Percentiles rank a stretch among this genome's conserved stretches.
Conservation (phyloP, 2,329 filamentous ascomycete species). For the Monilinia polystroma region DNA sequence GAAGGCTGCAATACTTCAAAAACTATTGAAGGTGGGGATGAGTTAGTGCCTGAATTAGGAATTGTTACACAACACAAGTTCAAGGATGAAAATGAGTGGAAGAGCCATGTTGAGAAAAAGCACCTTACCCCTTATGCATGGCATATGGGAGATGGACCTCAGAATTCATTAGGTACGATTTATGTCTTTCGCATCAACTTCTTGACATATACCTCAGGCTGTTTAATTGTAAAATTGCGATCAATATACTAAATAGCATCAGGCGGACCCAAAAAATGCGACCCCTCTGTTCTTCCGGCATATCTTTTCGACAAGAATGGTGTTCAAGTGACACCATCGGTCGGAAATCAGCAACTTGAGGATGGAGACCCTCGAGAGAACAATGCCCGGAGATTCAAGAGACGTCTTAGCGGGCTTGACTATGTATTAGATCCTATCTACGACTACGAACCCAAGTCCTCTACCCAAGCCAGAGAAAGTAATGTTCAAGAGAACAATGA, state of each 20-base stretch:
- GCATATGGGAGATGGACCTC: constrained; percentile 60
- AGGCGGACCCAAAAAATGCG: constrained; percentile 23
- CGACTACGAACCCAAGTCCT: neutral
- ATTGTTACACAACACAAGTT: constrained; percentile 25
- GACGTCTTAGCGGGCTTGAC: constrained; percentile 23
- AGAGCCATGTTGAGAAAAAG: constrained; percentile 52
- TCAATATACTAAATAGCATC: constrained; percentile 21
- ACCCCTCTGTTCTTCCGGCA: constrained; percentile 23
- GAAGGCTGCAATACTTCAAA: constrained; percentile 41
- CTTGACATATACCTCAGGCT: neutral
- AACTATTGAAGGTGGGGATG: constrained; percentile 26
- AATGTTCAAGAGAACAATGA: neutral
- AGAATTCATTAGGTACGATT: constrained; percentile 34
- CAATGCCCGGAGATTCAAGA: constrained; percentile 32
- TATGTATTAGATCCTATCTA: constrained; percentile 23
- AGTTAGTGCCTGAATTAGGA: constrained; percentile 23
- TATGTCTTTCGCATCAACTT: neutral
- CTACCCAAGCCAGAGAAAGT: constrained; percentile 12
- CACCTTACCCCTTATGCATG: constrained; percentile 56
- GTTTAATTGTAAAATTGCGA: neutral
- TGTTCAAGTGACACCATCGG: constrained; percentile 58
- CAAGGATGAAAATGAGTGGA: constrained; percentile 41
- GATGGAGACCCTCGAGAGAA: constrained; percentile 38
- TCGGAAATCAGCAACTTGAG: constrained; percentile 53
- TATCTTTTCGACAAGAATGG: constrained; percentile 53